Conservation (phyloP, 805 yeast species). For the Ogataea corticis region DNA sequence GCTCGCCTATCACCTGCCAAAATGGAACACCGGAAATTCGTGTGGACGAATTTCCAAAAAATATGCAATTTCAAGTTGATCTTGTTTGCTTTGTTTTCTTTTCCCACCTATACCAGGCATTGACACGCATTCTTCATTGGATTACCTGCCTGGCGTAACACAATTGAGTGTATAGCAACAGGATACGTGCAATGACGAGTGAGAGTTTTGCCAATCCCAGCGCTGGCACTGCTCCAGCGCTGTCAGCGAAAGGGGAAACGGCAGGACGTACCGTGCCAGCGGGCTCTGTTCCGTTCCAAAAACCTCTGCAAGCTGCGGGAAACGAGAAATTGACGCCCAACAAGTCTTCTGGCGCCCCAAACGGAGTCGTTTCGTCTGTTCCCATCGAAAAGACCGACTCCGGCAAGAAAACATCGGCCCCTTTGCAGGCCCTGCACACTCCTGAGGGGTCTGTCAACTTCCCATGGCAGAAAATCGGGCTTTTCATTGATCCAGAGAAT, state of each 20-base stretch:
- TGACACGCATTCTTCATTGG: not conserved
- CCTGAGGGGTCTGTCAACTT: constrained; percentile 25
- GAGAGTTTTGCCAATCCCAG: not conserved
- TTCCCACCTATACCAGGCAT: constrained; percentile 1
- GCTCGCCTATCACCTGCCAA: too few species aligned
- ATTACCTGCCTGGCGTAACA: not conserved
- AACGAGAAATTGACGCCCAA: too few species aligned
- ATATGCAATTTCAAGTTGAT: constrained; percentile 6
- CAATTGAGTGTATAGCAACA: too few species aligned
- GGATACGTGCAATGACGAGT: not conserved
- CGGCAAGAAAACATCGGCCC: constrained; percentile 1
- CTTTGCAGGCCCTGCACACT: constrained; percentile 9
- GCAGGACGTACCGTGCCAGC: not conserved
- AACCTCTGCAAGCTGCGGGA: too few species aligned
- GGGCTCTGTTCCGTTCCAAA: not conserved
- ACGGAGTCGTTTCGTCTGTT: not conserved
- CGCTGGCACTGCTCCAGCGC: too few species aligned
- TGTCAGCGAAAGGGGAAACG: not conserved
- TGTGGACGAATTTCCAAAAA: not conserved
- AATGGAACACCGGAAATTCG: not conserved
- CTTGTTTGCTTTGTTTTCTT: not conserved
- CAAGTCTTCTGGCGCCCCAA: not conserved
- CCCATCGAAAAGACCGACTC: not conserved
- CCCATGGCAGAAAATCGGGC: constrained; percentile 38
- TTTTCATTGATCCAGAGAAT: constrained; percentile 29